Base-by-base conservation (phyloP, 768 basidiomycete species). In the Macrocybe gigantea region DNA sequence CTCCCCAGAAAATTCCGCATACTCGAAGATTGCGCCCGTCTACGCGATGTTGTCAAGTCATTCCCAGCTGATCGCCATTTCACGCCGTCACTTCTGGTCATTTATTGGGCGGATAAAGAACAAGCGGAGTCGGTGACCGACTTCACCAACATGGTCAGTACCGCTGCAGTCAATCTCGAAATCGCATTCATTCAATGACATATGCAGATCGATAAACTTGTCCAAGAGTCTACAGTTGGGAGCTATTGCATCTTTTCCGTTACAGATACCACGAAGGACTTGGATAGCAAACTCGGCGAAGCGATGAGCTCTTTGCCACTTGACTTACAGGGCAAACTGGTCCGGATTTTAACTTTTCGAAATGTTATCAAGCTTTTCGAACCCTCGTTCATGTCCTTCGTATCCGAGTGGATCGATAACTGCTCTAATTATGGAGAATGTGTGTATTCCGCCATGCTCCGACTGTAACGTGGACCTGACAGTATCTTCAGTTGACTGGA, bases 11-110 rank as follows among this genome's bases (percentile, higher is more conserved):
- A 86, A 70, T 87, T 82, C 58, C 79, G 80, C 5, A 64, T 82
- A 35, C 64, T 89, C 30, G 86, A 86, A 50, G 88, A 90, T 58
- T 86, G 83, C 54, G 64, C 80, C 30, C 79, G 88, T 15, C 64
- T 90, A 14, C 77, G 85, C 33, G 82, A 87, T 49, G 67, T 87
- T 13, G 60, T 88, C 30, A 68, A 78, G 43, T 60, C 67, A 0
- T 64, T 87, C 13, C 80, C 82, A 1, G 51, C 65, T 1, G 69
- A 74, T 41, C 77, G 78, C 13, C 77, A 79, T 61, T 89, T 82
- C 53, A 58, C 75, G 12, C 85, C 87, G 10, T 77, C 79, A 1
- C 61, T 89, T 2, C 48, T 89, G 12, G 63, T 83, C 4, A 64
- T 90, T 41, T 71, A 69, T 14, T 90, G 87, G 85, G 63, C 69